Base-by-base conservation (phyloP, 2,329 filamentous ascomycete genomes). In the Scedosporium aurantiacum region DNA sequence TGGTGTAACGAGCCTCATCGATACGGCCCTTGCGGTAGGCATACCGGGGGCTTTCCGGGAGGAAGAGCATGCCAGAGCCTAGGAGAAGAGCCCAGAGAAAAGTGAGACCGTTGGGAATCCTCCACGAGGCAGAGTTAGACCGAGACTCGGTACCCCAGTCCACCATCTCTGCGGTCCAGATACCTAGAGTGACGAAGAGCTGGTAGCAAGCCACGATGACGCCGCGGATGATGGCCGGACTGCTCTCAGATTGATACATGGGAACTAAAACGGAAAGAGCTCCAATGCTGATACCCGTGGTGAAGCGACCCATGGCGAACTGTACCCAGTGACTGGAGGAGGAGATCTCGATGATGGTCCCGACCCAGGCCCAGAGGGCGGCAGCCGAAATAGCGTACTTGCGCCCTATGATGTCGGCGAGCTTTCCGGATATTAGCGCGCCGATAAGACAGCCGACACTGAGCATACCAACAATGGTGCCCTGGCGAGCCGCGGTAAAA, bases 221-320 rank as follows among this genome's bases (percentile, higher is more conserved):
- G 67, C 84, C 84, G 66, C 86, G 82, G 58, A 89, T 81, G 63
- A 83, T 80, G 63, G 83, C 79, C 0, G 86, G 86, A 2, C 82
- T 82, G 61, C 80, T 84, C 71, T 89, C 86, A 16, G 79, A 82
- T 69, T 88, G 84, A 66, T 89, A 89, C 82, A 89, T 85, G 57
- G 84, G 84, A 1, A 86, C 83, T 27, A 83, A 74, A 50, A 87
- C 85, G 5, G 82, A 86, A 0, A 88, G 75, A 21, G 81, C 78
- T 28, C 86, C 86, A 56, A 89, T 83, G 21, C 85, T 85, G 2
- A 87, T 69, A 65, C 86, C 86, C 25, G 84, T 86, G n/a, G 87
- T 78, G 65, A 85, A 79, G 54, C 86, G 78, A 57, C 86, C 86
- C 18, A 86, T 71, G 28, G 84, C 84, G 62, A 88, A 80, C 66